phyloP scores from a whole-genome alignment of 495 filamentous ascomycete species.

The Annulohypoxylon moriforme region DNA sequence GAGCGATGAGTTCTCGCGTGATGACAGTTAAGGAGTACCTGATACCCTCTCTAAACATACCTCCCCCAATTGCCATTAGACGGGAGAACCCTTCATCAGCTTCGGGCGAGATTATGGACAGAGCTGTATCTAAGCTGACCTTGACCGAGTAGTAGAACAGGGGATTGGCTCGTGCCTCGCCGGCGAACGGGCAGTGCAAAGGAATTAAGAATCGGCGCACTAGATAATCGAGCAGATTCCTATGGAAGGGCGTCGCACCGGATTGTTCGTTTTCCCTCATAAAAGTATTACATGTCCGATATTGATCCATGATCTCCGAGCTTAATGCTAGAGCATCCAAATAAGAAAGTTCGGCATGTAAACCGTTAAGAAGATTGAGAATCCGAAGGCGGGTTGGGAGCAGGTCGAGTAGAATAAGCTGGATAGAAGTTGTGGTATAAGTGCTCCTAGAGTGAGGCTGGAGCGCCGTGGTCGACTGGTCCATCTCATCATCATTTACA shows the following conservation, averaged over 20 bases:
- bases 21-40: slow-evolving; percentile 51
- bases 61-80: slow-evolving; percentile 57
- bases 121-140: slow-evolving; percentile 61
- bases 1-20: slow-evolving; percentile 53
- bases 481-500: slow-evolving; percentile 66
- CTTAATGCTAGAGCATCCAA: slow-evolving; percentile 62
- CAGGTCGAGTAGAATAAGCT: slow-evolving; percentile 61
- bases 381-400: slow-evolving; percentile 63
- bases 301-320: slow-evolving; percentile 53
- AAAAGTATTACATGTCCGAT: slow-evolving; percentile 49
- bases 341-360: slow-evolving; percentile 62
- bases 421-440: slow-evolving; percentile 65
- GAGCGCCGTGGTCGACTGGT: slow-evolving; percentile 54
- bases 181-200: slow-evolving; percentile 65
- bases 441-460: slow-evolving; percentile 46
- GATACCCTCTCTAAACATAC: slow-evolving; percentile 61
- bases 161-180: slow-evolving; percentile 59
- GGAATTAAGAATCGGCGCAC: slow-evolving; percentile 65
- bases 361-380: slow-evolving; percentile 59
- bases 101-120: slow-evolving; percentile 62
- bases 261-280: slow-evolving; percentile 22
- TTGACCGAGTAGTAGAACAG: slow-evolving; percentile 69
- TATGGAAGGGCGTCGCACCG: slow-evolving; percentile 46
- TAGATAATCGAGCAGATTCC: slow-evolving; percentile 53
- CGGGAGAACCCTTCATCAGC: slow-evolving; percentile 54